Evolutionary conservation across 2,329 filamentous ascomycete species (phyloP), one percentile per base, ranked within the genome.

Genomic region (Elsinoe perseae): DNA sequence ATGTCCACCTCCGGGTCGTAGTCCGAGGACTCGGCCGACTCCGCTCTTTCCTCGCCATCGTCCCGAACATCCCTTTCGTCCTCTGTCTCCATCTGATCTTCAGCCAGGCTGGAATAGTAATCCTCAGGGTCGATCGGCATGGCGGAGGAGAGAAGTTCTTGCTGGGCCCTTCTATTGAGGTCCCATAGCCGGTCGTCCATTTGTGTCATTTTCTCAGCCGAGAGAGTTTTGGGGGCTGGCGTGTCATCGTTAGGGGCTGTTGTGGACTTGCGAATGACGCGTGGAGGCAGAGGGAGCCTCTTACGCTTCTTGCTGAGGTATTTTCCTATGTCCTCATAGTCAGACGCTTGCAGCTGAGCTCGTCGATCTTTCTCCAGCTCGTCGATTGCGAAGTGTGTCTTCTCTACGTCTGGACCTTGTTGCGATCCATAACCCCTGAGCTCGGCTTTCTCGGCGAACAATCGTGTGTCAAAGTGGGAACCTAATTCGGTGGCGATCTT

Each of bases 101-200:
- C 23, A 34, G 6, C 44, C 74, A 86, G 88, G 73, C 91, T 96
- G 63, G 92, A 96, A 77, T 97, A 96, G 72, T 95, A 95, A 38
- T 90, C 93, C 4, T 43, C 18, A 9, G 4, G 7, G 40, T 43
- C n/a, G 40, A 25, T 4, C 4, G 40, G 32, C 3, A 9, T 9
- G n/a, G 9, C 32, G n/a, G 4, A 14, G 32, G n/a, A 36, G 10
- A 36, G n/a, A 14, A 36, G 32, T 9, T 36, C 32, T 3, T 9
- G 4, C 5, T 4, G 12, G 32, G 32, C n/a, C 32, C n/a, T 14
- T 14, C n/a, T 14, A 14, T 36, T 36, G 5, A 36, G 32, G 12
- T 36, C n/a, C 12, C 12, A 6, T 9, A 36, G 32, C 32, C 32
- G n/a, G 32, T 36, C 32, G 4, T 36, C 5, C 20, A 44, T 12